Evolutionary conservation across 2,329 filamentous ascomycete genomes (phyloP), one percentile per base, ranked within the genome.

Genomic region (Cladorrhinum sp.): DNA sequence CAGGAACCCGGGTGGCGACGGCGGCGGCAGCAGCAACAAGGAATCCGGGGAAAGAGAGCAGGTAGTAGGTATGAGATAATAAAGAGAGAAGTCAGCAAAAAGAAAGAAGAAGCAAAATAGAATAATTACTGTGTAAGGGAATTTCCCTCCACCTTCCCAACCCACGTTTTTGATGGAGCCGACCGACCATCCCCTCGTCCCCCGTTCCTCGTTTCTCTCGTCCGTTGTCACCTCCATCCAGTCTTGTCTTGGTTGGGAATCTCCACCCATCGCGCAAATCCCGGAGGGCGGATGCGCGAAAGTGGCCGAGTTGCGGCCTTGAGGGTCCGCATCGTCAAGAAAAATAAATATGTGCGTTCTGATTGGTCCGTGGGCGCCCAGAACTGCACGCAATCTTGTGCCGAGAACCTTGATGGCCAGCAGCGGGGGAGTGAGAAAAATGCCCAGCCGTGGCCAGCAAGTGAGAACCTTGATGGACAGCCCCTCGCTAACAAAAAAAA

Each of bases 351-450:
- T 13, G 20, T 45, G 20, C 22, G 7, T 8, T 22, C 22, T 62
- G 51, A 65, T 65, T 65, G 63, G 63, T 45, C 25, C 8, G 8
- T 32, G 13, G 8, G 13, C 4, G 41, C 51, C 60, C 58, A 29
- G 57, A 54, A 27, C 52, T 38, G 58, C 55, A 48, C 27, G 52
- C 45, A 60, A 61, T 64, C 50, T 62, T 55, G 50, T 18, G 29
- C 16, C 25, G 64, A 24, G 59, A 55, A 66, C 64, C 64, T 65
- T 66, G 64, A 66, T 65, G 65, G 64, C 54, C 60, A 57, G 27
- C 51, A 45, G 36, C 32, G 24, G 38, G 36, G 23, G n/a, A 9
- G 32, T 16, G 59, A 63, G 63, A 62, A 66, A 24, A 50, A 50
- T 10, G 36, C 36, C 36, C 64, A 62, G 62, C 62, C 60, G 62